phyloP scores from a whole-genome alignment of 345 rosid species.

The Sisymbrium altissimum region DNA sequence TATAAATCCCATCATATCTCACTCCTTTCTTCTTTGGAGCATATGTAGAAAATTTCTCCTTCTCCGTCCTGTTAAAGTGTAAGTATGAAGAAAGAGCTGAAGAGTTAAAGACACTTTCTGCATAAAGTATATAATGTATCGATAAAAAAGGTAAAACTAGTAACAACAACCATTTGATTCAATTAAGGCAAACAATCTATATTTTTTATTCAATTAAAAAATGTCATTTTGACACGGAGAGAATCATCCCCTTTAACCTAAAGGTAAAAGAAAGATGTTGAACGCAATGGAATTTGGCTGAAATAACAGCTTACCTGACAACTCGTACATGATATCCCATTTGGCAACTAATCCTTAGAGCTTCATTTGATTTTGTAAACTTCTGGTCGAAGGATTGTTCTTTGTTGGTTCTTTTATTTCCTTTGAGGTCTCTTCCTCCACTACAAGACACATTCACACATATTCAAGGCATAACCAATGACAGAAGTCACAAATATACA shows the following conservation, averaged over 20 bases:
- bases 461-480: not conserved
- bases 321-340: slow-evolving; percentile 85
- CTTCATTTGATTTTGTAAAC: slow-evolving; percentile 52
- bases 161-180: not conserved
- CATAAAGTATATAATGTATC: not conserved
- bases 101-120: not conserved
- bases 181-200: too few relatives aligned
- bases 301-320: slow-evolving; percentile 46
- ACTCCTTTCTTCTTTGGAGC: slow-evolving; percentile 62
- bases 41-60: slow-evolving; percentile 68
- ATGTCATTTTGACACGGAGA: not conserved
- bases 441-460: slow-evolving; percentile 37
- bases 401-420: slow-evolving; percentile 66
- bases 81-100: not conserved
- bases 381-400: slow-evolving; percentile 65
- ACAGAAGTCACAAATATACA: not conserved
- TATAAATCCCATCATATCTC: slow-evolving; percentile 79
- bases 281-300: not conserved
- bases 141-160: not conserved
- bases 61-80: slow-evolving; percentile 49
- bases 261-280: not conserved
- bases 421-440: slow-evolving; percentile 77
- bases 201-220: too few relatives aligned
- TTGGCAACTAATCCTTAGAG: slow-evolving; percentile 60
- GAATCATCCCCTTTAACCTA: not conserved